Conservation (phyloP, 2,329 filamentous ascomycete genomes). For the Arthrinium puccinioides region DNA sequence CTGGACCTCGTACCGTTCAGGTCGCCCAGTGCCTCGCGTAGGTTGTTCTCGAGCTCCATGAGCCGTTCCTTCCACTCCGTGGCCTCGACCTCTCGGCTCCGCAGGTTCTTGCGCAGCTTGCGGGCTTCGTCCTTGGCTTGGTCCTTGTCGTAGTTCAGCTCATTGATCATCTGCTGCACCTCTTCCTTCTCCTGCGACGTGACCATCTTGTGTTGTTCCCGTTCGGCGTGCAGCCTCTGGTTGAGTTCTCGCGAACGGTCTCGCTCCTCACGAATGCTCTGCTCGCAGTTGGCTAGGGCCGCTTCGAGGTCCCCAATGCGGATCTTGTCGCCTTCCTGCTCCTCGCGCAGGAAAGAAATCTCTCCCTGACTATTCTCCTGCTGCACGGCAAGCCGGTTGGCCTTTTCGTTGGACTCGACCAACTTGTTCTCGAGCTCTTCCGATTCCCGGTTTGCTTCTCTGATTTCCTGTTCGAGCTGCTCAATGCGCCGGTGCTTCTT, state of each 20-base stretch:
- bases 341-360: slow-evolving; percentile 89
- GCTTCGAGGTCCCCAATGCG: slow-evolving; percentile 92
- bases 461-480: slow-evolving; percentile 74
- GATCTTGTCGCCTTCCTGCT: slow-evolving; percentile 96
- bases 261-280: slow-evolving; percentile 75
- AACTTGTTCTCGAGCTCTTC: slow-evolving; percentile 80
- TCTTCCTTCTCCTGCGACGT: slow-evolving; percentile 89
- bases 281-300: slow-evolving; percentile 69
- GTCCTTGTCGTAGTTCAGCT: slow-evolving; percentile 79
- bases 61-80: slow-evolving; percentile 86
- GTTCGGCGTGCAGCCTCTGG: slow-evolving; percentile 68
- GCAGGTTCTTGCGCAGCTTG: slow-evolving; percentile 73
- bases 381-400: slow-evolving; percentile 80
- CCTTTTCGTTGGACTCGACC: slow-evolving; percentile 78
- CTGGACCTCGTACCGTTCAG: slow-evolving; percentile 79
- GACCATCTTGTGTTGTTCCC: slow-evolving; percentile 79
- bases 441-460: slow-evolving; percentile 78
- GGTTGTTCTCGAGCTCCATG: slow-evolving; percentile 80
- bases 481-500: slow-evolving; percentile 72
- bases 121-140: slow-evolving; percentile 80
- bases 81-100: slow-evolving; percentile 79
- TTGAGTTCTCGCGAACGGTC: slow-evolving; percentile 68
- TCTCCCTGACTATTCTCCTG: slow-evolving; percentile 89
- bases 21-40: slow-evolving; percentile 82
- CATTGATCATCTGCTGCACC: slow-evolving; percentile 86